These are phyloP conservation scores for Fomitopsis schrenkii DNA, from an alignment of 1,284 basidiomycete genomes.

Conservation along the genomic window DNA sequence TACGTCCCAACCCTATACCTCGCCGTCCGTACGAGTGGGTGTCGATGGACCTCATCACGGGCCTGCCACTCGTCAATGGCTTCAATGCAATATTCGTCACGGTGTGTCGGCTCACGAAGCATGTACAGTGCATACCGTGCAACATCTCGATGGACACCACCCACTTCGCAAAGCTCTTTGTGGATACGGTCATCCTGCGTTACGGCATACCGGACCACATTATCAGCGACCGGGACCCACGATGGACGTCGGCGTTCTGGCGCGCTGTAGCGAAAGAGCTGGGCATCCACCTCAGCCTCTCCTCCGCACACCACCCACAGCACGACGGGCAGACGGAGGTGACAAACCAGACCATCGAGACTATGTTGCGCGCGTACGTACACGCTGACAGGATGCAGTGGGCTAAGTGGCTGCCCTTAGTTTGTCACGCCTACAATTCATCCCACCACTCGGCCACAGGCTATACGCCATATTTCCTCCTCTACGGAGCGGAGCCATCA, in stretches of 20 bases:
- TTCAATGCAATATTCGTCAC: constrained; percentile 29
- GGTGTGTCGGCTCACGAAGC: constrained; percentile 33
- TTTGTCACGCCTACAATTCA: neutral
- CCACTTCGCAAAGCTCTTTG: constrained; percentile 18
- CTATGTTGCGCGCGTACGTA: constrained; percentile 10
- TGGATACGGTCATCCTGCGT: constrained; percentile 15
- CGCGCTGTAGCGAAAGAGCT: constrained; percentile 8
- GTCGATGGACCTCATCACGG: constrained; percentile 31
- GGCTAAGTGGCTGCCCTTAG: neutral
- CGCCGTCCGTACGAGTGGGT: constrained; percentile 22
- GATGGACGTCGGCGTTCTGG: constrained; percentile 14
- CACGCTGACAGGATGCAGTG: neutral
- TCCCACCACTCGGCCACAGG: neutral
- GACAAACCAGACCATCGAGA: constrained; percentile 16
- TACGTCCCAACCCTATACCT: constrained; percentile 31
- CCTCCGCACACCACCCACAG: constrained; percentile 18
- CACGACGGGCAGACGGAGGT: constrained; percentile 18
- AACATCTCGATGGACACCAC: constrained; percentile 15
- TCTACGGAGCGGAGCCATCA: neutral
- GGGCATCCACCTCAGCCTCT: constrained; percentile 5
- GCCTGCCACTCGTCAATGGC: constrained; percentile 24
- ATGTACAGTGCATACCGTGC: constrained; percentile 33
- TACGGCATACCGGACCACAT: constrained; percentile 15
- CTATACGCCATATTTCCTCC: neutral
- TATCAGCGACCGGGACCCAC: constrained; percentile 13